phyloP scores from a whole-genome alignment of 192 early-diverging fungal species.

The Umbelopsis vinacea region DNA sequence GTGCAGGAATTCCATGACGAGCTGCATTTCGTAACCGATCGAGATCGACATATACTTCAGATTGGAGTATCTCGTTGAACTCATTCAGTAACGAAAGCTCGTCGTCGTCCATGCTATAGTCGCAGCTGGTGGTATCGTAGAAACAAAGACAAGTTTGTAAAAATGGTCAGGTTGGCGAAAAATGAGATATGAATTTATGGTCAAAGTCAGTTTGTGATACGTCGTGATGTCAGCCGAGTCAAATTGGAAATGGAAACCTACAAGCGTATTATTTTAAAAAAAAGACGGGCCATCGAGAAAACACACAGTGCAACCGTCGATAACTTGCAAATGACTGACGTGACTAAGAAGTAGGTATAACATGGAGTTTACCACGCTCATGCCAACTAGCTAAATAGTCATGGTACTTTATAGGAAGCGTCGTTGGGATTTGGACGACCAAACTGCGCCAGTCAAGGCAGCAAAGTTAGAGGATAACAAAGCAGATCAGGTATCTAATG shows the following conservation, averaged over 20 bases:
- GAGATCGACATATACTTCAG: slow-evolving; percentile 83
- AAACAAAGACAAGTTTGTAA: not conserved
- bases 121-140: slow-evolving; percentile 44
- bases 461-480: slow-evolving; percentile 13
- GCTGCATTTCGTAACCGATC: slow-evolving; percentile 76
- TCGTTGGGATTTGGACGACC: slow-evolving; percentile 51
- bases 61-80: slow-evolving; percentile 75
- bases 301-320: not conserved
- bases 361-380: not conserved
- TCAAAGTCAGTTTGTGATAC: no score
- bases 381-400: no score
- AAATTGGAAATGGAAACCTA: no score
- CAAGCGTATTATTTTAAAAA: not conserved
- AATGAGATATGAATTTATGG: no score
- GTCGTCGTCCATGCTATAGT: slow-evolving; percentile 30
- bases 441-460: slow-evolving; percentile 28
- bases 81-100: slow-evolving; percentile 59
- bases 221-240: no score
- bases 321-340: not conserved
- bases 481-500: slow-evolving; percentile 21
- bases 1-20: slow-evolving; percentile 80
- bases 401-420: slow-evolving; percentile 31
- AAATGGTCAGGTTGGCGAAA: no score
- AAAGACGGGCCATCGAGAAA: not conserved
- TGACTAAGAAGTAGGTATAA: not conserved